These are phyloP conservation scores for Sphaceloma murrayae DNA, from an alignment of 2,329 filamentous ascomycete species.

Conservation along the genomic window DNA sequence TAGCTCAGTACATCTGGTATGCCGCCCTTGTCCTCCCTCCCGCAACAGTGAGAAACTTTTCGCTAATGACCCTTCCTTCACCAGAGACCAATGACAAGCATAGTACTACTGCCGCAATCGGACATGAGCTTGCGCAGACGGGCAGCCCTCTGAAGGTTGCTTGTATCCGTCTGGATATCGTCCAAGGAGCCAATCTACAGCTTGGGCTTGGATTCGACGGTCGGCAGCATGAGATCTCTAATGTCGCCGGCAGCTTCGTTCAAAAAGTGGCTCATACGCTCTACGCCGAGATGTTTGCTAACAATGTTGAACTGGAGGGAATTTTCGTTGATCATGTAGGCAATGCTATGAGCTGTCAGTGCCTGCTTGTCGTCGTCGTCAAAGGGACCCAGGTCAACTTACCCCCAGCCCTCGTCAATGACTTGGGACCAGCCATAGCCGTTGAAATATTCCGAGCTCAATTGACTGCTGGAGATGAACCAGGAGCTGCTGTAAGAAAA, in stretches of 20 bases:
- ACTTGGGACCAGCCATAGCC: constrained; percentile 99
- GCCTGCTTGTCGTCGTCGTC: background rate
- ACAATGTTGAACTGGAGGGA: constrained; percentile 98
- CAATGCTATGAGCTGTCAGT: constrained; percentile 47
- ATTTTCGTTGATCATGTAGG: constrained; percentile 99
- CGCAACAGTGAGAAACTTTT: background rate
- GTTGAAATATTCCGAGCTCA: constrained; percentile 96
- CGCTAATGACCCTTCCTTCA: background rate
- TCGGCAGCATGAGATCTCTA: constrained; percentile 73
- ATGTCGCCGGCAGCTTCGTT: constrained; percentile 89
- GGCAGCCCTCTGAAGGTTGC: constrained; percentile 8
- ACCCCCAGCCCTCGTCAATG: constrained; percentile 83
- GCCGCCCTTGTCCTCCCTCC: background rate
- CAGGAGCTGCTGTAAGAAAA: constrained; percentile 76
- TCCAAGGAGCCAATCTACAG: constrained; percentile 45
- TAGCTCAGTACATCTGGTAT: background rate
- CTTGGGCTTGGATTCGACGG: constrained; percentile 76
- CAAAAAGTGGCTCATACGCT: constrained; percentile 91
- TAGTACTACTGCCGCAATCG: constrained; percentile 1
- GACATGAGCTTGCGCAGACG: background rate
- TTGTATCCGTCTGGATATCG: background rate
- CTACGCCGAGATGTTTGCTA: constrained; percentile 80
- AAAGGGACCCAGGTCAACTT: constrained; percentile 20
- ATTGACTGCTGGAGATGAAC: constrained; percentile 80
- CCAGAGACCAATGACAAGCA: constrained; percentile 7